phyloP scores from a whole-genome alignment of 768 basidiomycete species.

The Pholiota molesta region DNA sequence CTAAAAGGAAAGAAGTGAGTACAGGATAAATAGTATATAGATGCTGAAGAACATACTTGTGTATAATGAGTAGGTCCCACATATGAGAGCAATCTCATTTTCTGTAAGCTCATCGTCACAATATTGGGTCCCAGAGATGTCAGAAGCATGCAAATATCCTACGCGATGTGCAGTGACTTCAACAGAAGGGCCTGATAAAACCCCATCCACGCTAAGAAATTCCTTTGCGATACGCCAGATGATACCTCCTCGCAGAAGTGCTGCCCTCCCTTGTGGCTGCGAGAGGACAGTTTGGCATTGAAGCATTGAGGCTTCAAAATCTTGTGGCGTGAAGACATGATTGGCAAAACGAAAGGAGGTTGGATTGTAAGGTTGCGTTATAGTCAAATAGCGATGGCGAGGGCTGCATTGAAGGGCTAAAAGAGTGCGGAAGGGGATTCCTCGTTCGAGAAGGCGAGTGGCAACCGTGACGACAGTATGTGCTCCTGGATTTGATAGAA shows the following conservation, averaged over 20 bases:
- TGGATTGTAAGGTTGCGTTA: neutral
- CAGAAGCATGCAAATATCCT: neutral
- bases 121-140: neutral
- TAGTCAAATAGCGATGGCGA: neutral
- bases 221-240: neutral
- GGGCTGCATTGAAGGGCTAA: neutral
- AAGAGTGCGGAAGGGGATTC: conserved; percentile 9
- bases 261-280: neutral
- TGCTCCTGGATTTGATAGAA: neutral
- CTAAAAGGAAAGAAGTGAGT: neutral
- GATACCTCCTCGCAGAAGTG: neutral
- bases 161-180: neutral
- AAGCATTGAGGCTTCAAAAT: neutral
- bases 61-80: neutral
- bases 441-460: conserved; percentile 2
- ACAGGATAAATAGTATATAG: neutral
- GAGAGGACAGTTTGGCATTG: neutral
- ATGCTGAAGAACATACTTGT: neutral
- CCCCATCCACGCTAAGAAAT: neutral
- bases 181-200: neutral
- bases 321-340: neutral
- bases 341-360: neutral
- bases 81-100: neutral
- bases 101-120: neutral
- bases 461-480: conserved; percentile 6